These are phyloP conservation scores for Pulveroboletus ravenelii DNA, from an alignment of 768 basidiomycete genomes.

Conservation along the genomic window DNA sequence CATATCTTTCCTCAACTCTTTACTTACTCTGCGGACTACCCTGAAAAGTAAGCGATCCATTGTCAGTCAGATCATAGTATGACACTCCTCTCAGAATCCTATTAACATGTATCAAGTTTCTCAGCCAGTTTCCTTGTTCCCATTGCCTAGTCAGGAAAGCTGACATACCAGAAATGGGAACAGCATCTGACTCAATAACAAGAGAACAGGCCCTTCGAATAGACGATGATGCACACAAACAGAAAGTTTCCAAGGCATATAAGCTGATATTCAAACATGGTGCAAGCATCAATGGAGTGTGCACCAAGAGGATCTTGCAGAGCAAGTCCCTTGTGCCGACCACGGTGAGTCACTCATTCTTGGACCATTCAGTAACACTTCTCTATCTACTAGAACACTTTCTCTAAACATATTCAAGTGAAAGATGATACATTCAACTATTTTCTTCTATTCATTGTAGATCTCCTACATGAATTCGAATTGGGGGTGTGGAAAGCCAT, in stretches of 20 bases:
- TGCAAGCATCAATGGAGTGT: too few species aligned
- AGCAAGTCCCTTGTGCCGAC: background rate
- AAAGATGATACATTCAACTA: background rate
- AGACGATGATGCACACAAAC: background rate
- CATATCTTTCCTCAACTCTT: too few species aligned
- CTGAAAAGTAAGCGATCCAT: too few species aligned
- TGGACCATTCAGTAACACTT: too few species aligned
- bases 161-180: background rate
- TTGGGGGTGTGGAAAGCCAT: too few species aligned
- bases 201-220: accelerated
- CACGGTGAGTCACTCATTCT: too few species aligned
- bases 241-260: background rate
- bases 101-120: conserved; percentile 1
- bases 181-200: background rate
- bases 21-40: too few species aligned
- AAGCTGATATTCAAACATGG: background rate
- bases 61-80: too few species aligned
- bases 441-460: too few species aligned
- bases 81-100: background rate
- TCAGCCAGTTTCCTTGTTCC: conserved; percentile 2
- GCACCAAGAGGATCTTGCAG: background rate
- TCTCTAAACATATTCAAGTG: background rate
- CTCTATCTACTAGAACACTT: too few species aligned
- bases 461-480: too few species aligned
- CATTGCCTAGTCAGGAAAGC: background rate